Evolutionary conservation across 1,284 basidiomycete genomes (phyloP).

Genomic region (Melampsora abietis-canadensis): DNA sequence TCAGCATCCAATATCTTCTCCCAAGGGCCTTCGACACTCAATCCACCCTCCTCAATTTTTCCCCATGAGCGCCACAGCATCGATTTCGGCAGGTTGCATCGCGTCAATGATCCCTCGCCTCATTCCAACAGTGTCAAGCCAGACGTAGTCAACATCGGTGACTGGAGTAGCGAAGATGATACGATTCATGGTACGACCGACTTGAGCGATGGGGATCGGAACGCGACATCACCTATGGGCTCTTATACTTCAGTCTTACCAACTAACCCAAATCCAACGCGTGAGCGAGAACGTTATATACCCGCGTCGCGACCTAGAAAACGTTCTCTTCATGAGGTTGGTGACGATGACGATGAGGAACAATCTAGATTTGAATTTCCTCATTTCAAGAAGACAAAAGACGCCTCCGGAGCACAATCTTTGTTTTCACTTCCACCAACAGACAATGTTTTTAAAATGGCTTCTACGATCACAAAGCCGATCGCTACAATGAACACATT

Average conservation of each 20-base stretch:
- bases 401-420: neutral
- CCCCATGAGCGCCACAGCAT: slow-evolving; percentile 2
- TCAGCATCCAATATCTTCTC: slow-evolving; percentile 1
- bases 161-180: slow-evolving; percentile 4
- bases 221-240: neutral
- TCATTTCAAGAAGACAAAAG: neutral
- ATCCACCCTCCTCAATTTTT: neutral
- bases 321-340: neutral
- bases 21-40: neutral
- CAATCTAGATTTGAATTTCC: neutral
- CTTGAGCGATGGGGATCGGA: neutral
- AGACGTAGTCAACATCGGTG: neutral
- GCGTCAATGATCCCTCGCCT: neutral
- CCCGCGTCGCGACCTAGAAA: neutral
- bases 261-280: neutral
- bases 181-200: neutral
- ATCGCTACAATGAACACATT: neutral
- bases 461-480: neutral
- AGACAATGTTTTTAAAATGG: neutral
- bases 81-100: slow-evolving; percentile 1
- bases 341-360: neutral
- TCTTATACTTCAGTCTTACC: neutral
- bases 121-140: neutral
- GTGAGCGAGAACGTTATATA: neutral
- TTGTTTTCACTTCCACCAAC: slow-evolving; percentile 5